phyloP scores from a whole-genome alignment of 176 grass and related monocot species.

The Phyllostachys edulis region DNA sequence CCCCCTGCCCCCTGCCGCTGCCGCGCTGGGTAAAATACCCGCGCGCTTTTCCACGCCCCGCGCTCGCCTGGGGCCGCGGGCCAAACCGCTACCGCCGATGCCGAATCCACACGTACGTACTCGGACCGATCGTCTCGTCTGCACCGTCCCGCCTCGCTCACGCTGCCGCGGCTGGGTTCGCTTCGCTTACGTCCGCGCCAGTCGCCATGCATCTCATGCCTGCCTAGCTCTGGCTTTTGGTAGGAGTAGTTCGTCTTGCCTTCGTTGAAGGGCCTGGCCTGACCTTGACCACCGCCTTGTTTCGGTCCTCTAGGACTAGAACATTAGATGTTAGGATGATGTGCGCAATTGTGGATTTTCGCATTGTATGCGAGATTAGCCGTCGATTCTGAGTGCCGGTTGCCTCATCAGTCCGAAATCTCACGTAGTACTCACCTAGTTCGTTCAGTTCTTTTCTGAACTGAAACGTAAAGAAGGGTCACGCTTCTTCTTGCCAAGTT shows the following conservation, averaged over 20 bases:
- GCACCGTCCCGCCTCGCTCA: neutral
- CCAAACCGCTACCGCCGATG: neutral
- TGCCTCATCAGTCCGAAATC: neutral
- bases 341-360: neutral
- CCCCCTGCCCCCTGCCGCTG: neutral
- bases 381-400: neutral
- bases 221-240: neutral
- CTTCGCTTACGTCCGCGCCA: neutral
- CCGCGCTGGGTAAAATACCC: neutral
- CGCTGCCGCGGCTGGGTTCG: neutral
- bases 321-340: neutral
- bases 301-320: neutral
- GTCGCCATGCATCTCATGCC: neutral
- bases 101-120: neutral
- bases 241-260: constrained; percentile 8
- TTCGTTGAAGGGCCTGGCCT: constrained; percentile 30
- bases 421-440: neutral
- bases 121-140: neutral
- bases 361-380: neutral
- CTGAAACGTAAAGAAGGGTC: neutral
- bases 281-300: constrained; percentile 27
- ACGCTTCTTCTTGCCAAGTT: neutral
- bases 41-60: neutral
- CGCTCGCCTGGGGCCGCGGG: neutral
- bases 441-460: neutral